Percentiles rank a stretch among this genome's conserved stretches.
Evolutionary conservation across 78 protist species (phyloP).

Genomic region (Dictyostelium firmibasis): DNA sequence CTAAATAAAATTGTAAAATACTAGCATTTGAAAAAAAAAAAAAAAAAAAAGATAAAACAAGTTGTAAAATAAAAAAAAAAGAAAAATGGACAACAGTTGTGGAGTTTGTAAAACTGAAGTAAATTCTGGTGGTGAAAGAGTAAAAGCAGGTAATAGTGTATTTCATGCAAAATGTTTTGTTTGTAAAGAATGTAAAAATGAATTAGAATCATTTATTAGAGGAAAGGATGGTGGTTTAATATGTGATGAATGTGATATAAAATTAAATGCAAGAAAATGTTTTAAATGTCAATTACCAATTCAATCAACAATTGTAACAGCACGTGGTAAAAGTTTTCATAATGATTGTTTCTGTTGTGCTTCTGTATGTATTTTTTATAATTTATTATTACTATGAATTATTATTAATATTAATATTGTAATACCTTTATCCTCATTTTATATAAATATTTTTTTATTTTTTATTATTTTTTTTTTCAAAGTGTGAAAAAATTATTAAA

Average conservation of each 20-base stretch:
- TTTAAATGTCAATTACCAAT: constrained; percentile 33
- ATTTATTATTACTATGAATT: background rate
- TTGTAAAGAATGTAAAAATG: constrained; percentile 6
- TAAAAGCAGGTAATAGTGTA: constrained; percentile 34
- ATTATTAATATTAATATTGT: background rate
- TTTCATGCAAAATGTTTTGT: constrained; percentile 65
- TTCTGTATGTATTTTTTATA: constrained; percentile 11
- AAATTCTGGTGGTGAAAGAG: background rate
- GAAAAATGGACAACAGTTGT: background rate
- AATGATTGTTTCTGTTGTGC: constrained; percentile 49
- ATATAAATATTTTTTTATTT: too few relatives aligned
- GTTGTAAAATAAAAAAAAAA: too few relatives aligned
- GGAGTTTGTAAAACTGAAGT: constrained; percentile 19
- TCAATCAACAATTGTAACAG: constrained; percentile 39
- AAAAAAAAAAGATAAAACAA: too few relatives aligned
- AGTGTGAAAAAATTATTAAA: constrained; percentile 15
- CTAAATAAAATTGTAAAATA: too few relatives aligned
- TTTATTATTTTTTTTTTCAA: background rate
- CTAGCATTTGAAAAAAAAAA: too few relatives aligned
- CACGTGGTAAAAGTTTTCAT: constrained; percentile 39
- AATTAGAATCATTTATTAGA: constrained; percentile 20
- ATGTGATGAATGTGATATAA: constrained; percentile 56
- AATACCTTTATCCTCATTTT: too few relatives aligned
- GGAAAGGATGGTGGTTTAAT: constrained; percentile 15
- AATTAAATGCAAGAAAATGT: constrained; percentile 31